Base-by-base conservation (phyloP, 345 rosid species). In the Brassica cretica region DNA sequence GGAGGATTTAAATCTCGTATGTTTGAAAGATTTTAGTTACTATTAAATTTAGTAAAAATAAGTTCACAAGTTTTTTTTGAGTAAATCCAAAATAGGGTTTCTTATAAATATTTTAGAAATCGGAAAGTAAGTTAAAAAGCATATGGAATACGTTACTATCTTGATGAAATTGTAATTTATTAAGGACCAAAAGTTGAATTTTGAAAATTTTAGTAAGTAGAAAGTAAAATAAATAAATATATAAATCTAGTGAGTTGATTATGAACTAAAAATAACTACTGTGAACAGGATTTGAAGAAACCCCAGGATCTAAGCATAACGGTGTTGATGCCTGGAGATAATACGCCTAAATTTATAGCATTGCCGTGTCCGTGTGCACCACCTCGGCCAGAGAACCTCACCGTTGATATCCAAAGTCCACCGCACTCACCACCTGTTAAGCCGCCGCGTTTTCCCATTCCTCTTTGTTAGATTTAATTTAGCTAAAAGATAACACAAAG, bases 281-380 rank as follows among this genome's bases (percentile, higher is more conserved):
- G 1, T 78, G 60, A 72, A 62, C 78, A 91, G 97, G 90, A 85
- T 70, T 64, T 75, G 74, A 87, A 87, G 88, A 84, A 83, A 68
- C 80, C 71, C 0, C 81, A 76, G 29, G 76, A 76, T 73, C 76
- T 81, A 74, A 94, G 97, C 81, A 76, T 94, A 79, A 88, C 97
- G 44, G 98, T 94, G 0, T 8, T 94, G 73, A 94, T 94, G 98
- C 97, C 98, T 0, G 98, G 98, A 62, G 98, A 94, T 68, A 69
- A 76, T 56, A 81, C 90, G n/a, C 90, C 98, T 0, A 94, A 89
- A 75, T 94, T 94, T 60, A 89, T 94, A 78, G 98, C 98, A 82
- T 84, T 94, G 85, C 98, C 98, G 37, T 89, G 97, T 74, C 97
- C 98, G 0, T 85, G 96, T 74, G 81, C 86, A 86, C 94, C 98